phyloP scores from a whole-genome alignment of 352 stramenopile species.

The Pythium brachiatum region DNA sequence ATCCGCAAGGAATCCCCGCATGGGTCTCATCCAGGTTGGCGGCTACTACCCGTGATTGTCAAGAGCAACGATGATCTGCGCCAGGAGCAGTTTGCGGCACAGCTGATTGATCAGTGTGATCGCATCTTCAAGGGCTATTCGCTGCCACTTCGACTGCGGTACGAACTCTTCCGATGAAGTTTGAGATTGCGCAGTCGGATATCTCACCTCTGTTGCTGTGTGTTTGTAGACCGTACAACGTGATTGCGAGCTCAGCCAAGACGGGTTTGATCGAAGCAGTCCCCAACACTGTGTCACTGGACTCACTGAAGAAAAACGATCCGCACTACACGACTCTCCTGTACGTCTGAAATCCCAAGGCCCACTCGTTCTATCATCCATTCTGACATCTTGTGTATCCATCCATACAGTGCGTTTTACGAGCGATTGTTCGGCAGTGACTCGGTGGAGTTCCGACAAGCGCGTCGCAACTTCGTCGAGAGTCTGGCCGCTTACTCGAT shows the following conservation, averaged over 20 bases:
- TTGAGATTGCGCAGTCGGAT: conserved; percentile 41
- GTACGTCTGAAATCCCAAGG: conserved; percentile 57
- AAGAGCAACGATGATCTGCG: conserved; percentile 98
- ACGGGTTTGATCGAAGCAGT: conserved; percentile 97
- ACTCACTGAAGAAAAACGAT: conserved; percentile 94
- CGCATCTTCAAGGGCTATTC: conserved; percentile 94
- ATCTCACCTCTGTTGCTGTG: conserved; percentile 9
- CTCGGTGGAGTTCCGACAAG: conserved; percentile 71
- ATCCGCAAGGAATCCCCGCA: conserved; percentile 57
- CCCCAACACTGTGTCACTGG: conserved; percentile 95
- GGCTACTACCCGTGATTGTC: conserved; percentile 92
- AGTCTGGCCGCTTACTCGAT: conserved; percentile 97
- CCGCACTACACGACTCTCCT: conserved; percentile 82
- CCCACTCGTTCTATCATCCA: conserved; percentile 53
- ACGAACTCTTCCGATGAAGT: conserved; percentile 9
- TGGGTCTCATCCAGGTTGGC: conserved; percentile 55
- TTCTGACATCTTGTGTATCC: conserved; percentile 47
- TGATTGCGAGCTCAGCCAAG: conserved; percentile 92
- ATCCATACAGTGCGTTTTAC: conserved; percentile 89
- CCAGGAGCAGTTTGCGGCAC: conserved; percentile 97
- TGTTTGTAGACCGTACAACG: conserved; percentile 90
- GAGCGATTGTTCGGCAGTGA: conserved; percentile 88
- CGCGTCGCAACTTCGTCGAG: conserved; percentile 87
- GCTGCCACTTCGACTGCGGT: conserved; percentile 90
- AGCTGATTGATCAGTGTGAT: conserved; percentile 95